These are phyloP conservation scores for Pseudocercospora musae DNA, from an alignment of 2,329 filamentous ascomycete species.

Conservation along the genomic window DNA sequence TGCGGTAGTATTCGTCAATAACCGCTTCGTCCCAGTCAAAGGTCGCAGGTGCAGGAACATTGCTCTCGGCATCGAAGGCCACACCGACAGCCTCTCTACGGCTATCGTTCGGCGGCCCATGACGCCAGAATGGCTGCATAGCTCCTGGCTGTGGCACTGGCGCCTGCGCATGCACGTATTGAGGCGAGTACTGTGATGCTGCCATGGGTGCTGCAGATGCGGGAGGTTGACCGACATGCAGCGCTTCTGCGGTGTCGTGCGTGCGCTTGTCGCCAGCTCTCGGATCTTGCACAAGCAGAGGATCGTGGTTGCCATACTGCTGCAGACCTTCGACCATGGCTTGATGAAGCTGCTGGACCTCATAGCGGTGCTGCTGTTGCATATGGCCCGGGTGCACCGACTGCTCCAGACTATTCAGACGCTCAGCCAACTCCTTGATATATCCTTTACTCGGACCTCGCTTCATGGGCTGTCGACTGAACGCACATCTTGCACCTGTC, in stretches of 20 bases:
- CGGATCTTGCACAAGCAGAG: conserved; percentile 24
- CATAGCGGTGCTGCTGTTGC: conserved; percentile 29
- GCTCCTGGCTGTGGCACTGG: conserved; percentile 7
- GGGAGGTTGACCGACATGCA: conserved; percentile 20
- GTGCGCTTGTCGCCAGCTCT: conserved; percentile 33
- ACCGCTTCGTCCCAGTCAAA: conserved; percentile 48
- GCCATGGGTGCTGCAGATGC: conserved; percentile 10
- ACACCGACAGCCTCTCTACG: conserved; percentile 31
- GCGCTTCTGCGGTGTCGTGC: conserved; percentile 28
- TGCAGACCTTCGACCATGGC: conserved; percentile 27
- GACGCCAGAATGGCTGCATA: conserved; percentile 27
- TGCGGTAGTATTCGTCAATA: conserved; percentile 55
- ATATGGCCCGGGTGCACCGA: conserved; percentile 52
- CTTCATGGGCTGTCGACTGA: conserved; percentile 80
- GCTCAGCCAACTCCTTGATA: conserved; percentile 86
- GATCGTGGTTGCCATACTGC: conserved; percentile 14
- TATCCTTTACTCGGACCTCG: conserved; percentile 84
- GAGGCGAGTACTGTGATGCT: conserved; percentile 13
- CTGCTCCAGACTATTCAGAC: conserved; percentile 77
- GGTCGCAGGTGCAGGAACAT: conserved; percentile 22
- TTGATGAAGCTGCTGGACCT: conserved; percentile 33
- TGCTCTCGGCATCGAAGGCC: conserved; percentile 28
- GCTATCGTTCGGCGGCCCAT: conserved; percentile 19
- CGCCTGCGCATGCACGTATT: conserved; percentile 3
- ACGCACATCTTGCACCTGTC: conserved; percentile 72